Conservation (phyloP, 139 green algal genomes). For the Pseudopediastrum boryanum region DNA sequence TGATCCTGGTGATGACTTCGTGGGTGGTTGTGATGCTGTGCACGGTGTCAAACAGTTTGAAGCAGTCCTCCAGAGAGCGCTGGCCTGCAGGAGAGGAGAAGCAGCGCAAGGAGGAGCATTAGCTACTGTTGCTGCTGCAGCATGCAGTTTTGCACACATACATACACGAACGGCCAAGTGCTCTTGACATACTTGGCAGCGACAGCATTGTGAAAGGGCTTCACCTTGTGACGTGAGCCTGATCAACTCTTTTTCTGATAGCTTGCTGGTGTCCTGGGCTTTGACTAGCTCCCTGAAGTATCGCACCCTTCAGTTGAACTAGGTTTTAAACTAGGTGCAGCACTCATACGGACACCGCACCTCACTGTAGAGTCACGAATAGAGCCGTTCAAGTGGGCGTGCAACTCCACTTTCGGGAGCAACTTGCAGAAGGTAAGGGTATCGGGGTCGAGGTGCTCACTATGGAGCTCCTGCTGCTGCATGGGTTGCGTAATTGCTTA, state of each 20-base stretch:
- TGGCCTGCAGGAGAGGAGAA: slow-evolving; percentile 29
- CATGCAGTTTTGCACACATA: no score
- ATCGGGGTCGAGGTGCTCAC: slow-evolving; percentile 1
- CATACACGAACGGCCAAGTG: no score
- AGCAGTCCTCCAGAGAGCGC: slow-evolving; percentile 69
- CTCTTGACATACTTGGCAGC: no score
- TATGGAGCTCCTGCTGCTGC: slow-evolving; percentile 15
- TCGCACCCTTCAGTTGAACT: no score
- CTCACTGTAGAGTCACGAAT: slow-evolving; percentile 51
- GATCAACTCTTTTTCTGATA: no score
- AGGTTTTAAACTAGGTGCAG: neutral
- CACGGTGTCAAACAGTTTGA: slow-evolving; percentile 84
- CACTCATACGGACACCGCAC: neutral
- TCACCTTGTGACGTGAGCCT: no score
- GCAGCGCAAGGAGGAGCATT: neutral
- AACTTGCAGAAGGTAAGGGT: slow-evolving; percentile 63
- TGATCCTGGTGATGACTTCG: slow-evolving; percentile 69
- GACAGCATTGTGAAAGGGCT: no score
- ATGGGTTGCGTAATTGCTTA: neutral
- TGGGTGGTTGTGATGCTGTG: slow-evolving; percentile 74
- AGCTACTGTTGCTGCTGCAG: no score
- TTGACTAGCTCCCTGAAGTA: no score
- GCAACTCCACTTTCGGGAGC: slow-evolving; percentile 87
- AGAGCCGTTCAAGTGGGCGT: slow-evolving; percentile 87
- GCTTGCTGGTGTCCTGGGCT: no score